A percentile compares a stretch with the other conserved stretches of the same genome.
phyloP scores from a whole-genome alignment of 371 early-diverging fungal species.

The Mucor mucedo region DNA sequence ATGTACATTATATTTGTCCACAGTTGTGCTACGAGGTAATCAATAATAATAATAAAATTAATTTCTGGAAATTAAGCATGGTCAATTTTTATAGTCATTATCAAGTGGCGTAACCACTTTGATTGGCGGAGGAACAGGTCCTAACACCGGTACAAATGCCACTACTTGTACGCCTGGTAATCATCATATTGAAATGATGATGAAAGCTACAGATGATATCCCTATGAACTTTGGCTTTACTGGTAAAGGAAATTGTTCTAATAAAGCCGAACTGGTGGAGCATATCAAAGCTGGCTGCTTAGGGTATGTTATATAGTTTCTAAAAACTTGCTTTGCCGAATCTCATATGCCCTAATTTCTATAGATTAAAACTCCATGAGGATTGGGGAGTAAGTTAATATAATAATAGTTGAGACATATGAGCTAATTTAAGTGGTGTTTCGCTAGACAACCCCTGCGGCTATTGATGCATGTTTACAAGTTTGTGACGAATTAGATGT shows the following conservation, averaged over 20 bases:
- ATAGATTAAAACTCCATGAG: constrained; percentile 84
- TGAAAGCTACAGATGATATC: constrained; percentile 82
- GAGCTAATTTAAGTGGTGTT: neutral
- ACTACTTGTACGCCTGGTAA: constrained; percentile 92
- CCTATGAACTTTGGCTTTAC: constrained; percentile 93
- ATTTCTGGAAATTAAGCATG: neutral
- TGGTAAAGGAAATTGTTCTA: constrained; percentile 89
- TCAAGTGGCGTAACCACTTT: constrained; percentile 88
- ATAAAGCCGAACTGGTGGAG: constrained; percentile 68
- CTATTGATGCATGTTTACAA: constrained; percentile 85
- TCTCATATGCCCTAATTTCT: neutral
- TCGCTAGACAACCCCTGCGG: constrained; percentile 84
- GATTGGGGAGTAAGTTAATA: constrained; percentile 66
- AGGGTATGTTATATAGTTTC: constrained; percentile 48
- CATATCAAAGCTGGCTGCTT: constrained; percentile 87
- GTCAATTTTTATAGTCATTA: constrained; percentile 59
- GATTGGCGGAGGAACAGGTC: constrained; percentile 94
- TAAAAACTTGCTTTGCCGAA: neutral
- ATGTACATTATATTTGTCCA: constrained; percentile 93
- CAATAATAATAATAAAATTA: neutral
- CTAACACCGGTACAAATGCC: constrained; percentile 92
- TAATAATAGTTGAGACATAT: neutral
- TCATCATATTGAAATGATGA: constrained; percentile 83
- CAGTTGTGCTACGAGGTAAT: constrained; percentile 78
- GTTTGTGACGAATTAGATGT: constrained; percentile 91